Conservation (phyloP, 1,284 basidiomycete species). For the Trametes versicolor region DNA sequence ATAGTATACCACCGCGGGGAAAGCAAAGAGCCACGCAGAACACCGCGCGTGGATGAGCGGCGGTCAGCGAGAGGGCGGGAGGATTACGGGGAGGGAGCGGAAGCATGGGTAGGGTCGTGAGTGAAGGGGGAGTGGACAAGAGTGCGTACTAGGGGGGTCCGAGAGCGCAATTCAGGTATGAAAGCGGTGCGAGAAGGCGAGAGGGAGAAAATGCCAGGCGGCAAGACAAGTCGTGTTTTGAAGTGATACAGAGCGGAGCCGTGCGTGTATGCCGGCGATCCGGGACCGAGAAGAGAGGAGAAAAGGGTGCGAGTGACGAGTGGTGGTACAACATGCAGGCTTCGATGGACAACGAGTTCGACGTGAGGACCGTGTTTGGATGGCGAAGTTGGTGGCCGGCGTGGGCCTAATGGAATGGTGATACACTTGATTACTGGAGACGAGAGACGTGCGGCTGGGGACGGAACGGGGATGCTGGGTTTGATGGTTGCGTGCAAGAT, state of each 20-base stretch:
- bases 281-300: not conserved
- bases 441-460: not conserved
- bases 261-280: slow-evolving; percentile 2
- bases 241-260: not conserved
- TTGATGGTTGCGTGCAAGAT: not conserved
- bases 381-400: not conserved
- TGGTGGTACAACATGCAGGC: slow-evolving; percentile 15
- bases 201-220: not conserved
- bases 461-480: not conserved
- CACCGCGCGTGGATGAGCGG: not conserved
- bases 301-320: not conserved
- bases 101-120: not conserved
- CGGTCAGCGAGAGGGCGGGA: not conserved
- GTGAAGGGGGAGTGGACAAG: not conserved
- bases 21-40: not conserved
- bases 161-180: not conserved
- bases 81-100: not conserved
- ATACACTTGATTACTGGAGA: not conserved
- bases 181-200: not conserved
- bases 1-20: not conserved
- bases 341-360: slow-evolving; percentile 5
- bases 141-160: not conserved
- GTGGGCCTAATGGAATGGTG: not conserved
- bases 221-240: not conserved
- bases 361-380: slow-evolving; percentile 1